Evolutionary conservation across 208 protist species (phyloP), one percentile per base, ranked within the genome.

Genomic region (Trypanosomatidae sp.): DNA sequence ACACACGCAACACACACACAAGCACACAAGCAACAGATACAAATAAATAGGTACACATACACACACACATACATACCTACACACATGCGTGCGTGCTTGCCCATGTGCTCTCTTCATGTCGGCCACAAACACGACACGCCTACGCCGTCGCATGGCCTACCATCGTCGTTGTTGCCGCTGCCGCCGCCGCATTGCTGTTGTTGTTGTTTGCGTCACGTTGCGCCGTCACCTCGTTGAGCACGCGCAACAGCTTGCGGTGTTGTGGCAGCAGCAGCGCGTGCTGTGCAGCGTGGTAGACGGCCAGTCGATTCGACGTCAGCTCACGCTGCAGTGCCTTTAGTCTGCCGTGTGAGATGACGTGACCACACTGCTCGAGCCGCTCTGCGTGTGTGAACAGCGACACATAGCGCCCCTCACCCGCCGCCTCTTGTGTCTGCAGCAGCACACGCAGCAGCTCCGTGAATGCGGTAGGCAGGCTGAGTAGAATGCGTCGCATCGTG

Each of bases 281-380:
- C 62, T 84, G 67, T 1, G 75, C 77, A 7, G 64, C 23, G 57
- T 87, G 62, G 48, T 87, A 87, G 33, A 77, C 50, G 7, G 78
- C 83, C 1, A 92, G 60, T 11, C 78, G 71, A 41, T 92, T 92
- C 25, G 78, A 88, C 5, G 79, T 88, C 15, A 92, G 68, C 60
- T 92, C 78, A 18, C 64, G 42, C 53, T 77, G 67, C 30, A 92
- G 56, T 10, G 71, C 60, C 54, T 67, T 77, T 48, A 84, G 44
- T 13, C 77, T 70, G 0, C 68, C 75, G 21, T 75, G 63, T 3
- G 74, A 84, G 23, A 92, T 49, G 62, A 92, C 72, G 25, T 77
- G 21, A 0, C 74, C 78, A 19, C 52, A 49, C 40, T 72, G 38
- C 44, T 83, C 71, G 24, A 88, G 72, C 33, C 70, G 42, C 41